Percentiles rank a stretch among this genome's conserved stretches.
These are phyloP conservation scores for Aspergillus sergii DNA, from an alignment of 2,329 filamentous ascomycete species.

Conservation along the genomic window DNA sequence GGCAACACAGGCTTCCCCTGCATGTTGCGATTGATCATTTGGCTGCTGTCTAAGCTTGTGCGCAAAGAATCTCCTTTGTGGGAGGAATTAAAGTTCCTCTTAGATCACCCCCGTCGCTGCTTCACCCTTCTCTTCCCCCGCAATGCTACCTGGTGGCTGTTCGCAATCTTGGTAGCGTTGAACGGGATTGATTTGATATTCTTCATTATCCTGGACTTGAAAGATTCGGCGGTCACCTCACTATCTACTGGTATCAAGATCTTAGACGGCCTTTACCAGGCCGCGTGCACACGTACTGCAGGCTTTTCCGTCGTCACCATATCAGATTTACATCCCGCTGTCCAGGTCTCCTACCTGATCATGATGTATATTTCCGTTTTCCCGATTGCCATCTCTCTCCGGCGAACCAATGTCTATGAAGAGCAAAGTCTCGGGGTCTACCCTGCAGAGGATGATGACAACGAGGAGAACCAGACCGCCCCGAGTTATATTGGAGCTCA, in stretches of 20 bases:
- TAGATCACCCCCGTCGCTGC: conserved; percentile 93
- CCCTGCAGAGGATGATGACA: conserved; percentile 59
- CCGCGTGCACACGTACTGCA: conserved; percentile 83
- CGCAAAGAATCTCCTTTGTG: conserved; percentile 71
- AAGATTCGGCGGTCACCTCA: conserved; percentile 67
- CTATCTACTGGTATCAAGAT: conserved; percentile 75
- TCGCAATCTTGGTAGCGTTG: conserved; percentile 77
- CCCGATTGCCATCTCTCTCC: conserved; percentile 91
- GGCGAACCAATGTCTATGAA: conserved; percentile 93
- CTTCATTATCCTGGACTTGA: conserved; percentile 88
- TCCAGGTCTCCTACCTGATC: conserved; percentile 90
- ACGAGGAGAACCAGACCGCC: conserved; percentile 58
- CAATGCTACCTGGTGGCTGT: conserved; percentile 92
- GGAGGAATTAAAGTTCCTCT: conserved; percentile 86
- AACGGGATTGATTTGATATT: conserved; percentile 87
- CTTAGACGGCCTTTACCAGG: conserved; percentile 86
- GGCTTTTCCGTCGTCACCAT: conserved; percentile 83
- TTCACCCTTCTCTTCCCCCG: conserved; percentile 93
- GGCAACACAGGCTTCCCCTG: conserved; percentile 95
- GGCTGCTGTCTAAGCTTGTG: conserved; percentile 70
- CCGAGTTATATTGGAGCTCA: conserved; percentile 88
- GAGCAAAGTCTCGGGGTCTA: conserved; percentile 71
- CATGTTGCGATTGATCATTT: conserved; percentile 92
- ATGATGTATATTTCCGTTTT: conserved; percentile 99
- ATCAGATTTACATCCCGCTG: conserved; percentile 76